Conservation (phyloP, 2,329 filamentous ascomycete genomes). For the Cladorrhinum sp. region DNA sequence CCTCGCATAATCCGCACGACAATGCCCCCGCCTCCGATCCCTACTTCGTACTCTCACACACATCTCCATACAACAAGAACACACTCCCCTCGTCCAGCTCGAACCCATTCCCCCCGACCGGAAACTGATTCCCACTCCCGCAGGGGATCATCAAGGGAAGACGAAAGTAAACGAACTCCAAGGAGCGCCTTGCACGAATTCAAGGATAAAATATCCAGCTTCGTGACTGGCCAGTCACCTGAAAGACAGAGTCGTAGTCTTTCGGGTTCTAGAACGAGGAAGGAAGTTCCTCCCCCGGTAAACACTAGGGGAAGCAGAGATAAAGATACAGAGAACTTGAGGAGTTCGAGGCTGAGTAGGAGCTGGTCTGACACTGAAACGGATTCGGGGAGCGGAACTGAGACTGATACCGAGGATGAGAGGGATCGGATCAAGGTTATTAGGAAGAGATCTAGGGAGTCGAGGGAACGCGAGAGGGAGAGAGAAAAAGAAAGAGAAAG, state of each 20-base stretch:
- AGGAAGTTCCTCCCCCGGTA: conserved; percentile 13
- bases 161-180: conserved; percentile 34
- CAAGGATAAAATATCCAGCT: conserved; percentile 43
- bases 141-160: conserved; percentile 26
- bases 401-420: conserved; percentile 25
- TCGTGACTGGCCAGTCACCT: conserved; percentile 33
- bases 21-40: conserved; percentile 27
- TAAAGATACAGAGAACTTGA: conserved; percentile 35
- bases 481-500: conserved; percentile 36
- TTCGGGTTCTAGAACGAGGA: conserved; percentile 34
- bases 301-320: conserved; percentile 26
- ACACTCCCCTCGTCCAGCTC: conserved; percentile 1
- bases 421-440: conserved; percentile 10
- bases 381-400: conserved; percentile 39
- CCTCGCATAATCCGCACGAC: conserved; percentile 21
- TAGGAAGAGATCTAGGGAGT: conserved; percentile 32
- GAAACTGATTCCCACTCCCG: background rate
- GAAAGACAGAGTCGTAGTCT: conserved; percentile 40
- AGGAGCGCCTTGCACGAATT: conserved; percentile 37
- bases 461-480: conserved; percentile 33
- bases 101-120: conserved; percentile 11
- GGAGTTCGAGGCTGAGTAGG: conserved; percentile 39
- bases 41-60: conserved; percentile 26
- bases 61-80: background rate
- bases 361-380: conserved; percentile 35